Percentiles rank a stretch among this genome's conserved stretches.
phyloP scores from a whole-genome alignment of 768 basidiomycete species.

The Xanthoconium purpureum region DNA sequence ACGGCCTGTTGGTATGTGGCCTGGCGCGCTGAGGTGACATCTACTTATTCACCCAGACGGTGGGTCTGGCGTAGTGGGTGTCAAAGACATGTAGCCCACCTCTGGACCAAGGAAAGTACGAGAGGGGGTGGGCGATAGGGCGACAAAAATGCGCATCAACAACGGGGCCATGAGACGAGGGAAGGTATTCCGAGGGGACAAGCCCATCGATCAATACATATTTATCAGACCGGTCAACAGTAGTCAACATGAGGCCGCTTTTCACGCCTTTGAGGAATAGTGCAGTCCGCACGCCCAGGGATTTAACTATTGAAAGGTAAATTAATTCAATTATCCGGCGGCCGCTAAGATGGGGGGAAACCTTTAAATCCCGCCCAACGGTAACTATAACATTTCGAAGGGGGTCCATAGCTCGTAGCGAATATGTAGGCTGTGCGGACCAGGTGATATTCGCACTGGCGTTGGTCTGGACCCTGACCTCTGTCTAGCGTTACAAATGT shows the following conservation, averaged over 20 bases:
- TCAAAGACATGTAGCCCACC: neutral
- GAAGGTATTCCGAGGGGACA: neutral
- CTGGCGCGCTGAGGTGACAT: constrained; percentile 1
- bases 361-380: constrained; percentile 12
- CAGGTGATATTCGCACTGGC: constrained; percentile 10
- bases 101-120: neutral
- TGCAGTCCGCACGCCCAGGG: constrained; percentile 1
- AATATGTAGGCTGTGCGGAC: constrained; percentile 6
- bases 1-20: neutral
- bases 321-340: constrained; percentile 25
- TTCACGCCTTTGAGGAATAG: constrained; percentile 13
- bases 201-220: constrained; percentile 17
- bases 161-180: constrained; percentile 4
- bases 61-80: neutral
- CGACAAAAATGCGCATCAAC: neutral
- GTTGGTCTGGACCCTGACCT: constrained; percentile 12
- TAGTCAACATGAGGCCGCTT: constrained; percentile 13
- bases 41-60: neutral
- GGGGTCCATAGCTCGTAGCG: neutral
- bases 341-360: constrained; percentile 11
- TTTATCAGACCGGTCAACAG: constrained; percentile 21
- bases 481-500: constrained; percentile 5
- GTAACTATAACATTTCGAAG: constrained; percentile 15
- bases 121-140: neutral
- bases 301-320: constrained; percentile 28